Conservation (phyloP, 2,329 filamentous ascomycete genomes). For the Monosporascus cannonballus region DNA sequence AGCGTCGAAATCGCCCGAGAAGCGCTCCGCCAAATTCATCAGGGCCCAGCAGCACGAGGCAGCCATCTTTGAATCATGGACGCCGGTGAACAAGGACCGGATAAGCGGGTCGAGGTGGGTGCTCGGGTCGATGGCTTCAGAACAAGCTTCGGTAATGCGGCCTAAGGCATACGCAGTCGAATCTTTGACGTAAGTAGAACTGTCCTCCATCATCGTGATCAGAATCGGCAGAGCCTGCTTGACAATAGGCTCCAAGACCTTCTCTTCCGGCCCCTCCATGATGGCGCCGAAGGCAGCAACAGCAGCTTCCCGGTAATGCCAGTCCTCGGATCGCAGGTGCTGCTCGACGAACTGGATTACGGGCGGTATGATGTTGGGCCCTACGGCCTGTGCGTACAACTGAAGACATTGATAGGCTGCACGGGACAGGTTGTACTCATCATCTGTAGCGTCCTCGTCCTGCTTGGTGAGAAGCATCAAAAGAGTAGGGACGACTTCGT, state of each 20-base stretch:
- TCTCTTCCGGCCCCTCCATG: conserved; percentile 96
- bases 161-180: conserved; percentile 94
- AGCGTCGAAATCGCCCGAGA: conserved; percentile 78
- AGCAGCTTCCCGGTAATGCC: conserved; percentile 90
- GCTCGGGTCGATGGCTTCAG: conserved; percentile 81
- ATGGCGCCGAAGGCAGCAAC: conserved; percentile 97
- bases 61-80: conserved; percentile 93
- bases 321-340: conserved; percentile 85
- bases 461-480: conserved; percentile 88
- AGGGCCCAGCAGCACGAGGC: conserved; percentile 98
- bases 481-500: conserved; percentile 90
- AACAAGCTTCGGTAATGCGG: conserved; percentile 90
- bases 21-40: conserved; percentile 96
- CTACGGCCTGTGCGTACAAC: conserved; percentile 89
- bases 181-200: conserved; percentile 83
- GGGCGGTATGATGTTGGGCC: conserved; percentile 73
- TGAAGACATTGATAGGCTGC: conserved; percentile 95
- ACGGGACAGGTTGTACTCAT: conserved; percentile 95
- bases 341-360: conserved; percentile 88
- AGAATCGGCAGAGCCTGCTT: conserved; percentile 91
- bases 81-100: conserved; percentile 79
- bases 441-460: conserved; percentile 92
- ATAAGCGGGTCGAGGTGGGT: conserved; percentile 81
- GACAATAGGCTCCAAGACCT: conserved; percentile 85
- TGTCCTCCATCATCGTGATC: conserved; percentile 87